Evolutionary conservation across 805 yeast genomes (phyloP).

Genomic region (Wickerhamiella kazuoi): DNA sequence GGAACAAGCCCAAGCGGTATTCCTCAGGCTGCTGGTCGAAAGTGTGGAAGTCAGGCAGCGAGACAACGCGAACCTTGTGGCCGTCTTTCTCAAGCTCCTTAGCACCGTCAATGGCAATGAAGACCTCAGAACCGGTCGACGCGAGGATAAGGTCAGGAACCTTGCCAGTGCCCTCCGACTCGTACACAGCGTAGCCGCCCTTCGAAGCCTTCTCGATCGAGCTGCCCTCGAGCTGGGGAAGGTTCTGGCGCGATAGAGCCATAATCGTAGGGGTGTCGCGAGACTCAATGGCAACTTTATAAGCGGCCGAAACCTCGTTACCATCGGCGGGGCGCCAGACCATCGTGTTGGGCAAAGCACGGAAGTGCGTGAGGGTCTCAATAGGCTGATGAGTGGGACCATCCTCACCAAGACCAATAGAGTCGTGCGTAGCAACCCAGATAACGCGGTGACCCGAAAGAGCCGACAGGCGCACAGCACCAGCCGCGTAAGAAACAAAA

Average conservation of each 20-base stretch:
- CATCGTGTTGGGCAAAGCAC: conserved; percentile 32
- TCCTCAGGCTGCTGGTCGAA: conserved; percentile 70
- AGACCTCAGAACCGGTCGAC: conserved; percentile 91
- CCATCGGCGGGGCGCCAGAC: conserved; percentile 40
- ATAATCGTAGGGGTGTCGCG: conserved; percentile 47
- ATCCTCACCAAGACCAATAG: conserved; percentile 41
- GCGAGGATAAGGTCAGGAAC: conserved; percentile 58
- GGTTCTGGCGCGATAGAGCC: conserved; percentile 65
- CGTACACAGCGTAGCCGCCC: conserved; percentile 78
- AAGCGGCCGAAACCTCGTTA: conserved; percentile 35
- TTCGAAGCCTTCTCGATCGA: conserved; percentile 75
- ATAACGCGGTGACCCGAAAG: conserved; percentile 29
- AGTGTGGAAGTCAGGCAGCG: conserved; percentile 82
- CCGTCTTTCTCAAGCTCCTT: conserved; percentile 50
- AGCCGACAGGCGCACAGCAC: conserved; percentile 35
- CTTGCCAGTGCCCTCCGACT: conserved; percentile 26
- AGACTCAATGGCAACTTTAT: conserved; percentile 41
- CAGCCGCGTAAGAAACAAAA: conserved; percentile 49
- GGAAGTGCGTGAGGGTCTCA: conserved; percentile 32
- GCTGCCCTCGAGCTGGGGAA: conserved; percentile 84
- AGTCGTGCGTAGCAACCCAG: conserved; percentile 40
- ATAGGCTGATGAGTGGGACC: conserved; percentile 45
- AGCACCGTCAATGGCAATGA: conserved; percentile 65
- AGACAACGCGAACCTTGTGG: conserved; percentile 64
- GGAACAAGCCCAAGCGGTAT: conserved; percentile 73